These are phyloP conservation scores for Gossypioides kirkii DNA, from an alignment of 345 rosid genomes.

Conservation along the genomic window DNA sequence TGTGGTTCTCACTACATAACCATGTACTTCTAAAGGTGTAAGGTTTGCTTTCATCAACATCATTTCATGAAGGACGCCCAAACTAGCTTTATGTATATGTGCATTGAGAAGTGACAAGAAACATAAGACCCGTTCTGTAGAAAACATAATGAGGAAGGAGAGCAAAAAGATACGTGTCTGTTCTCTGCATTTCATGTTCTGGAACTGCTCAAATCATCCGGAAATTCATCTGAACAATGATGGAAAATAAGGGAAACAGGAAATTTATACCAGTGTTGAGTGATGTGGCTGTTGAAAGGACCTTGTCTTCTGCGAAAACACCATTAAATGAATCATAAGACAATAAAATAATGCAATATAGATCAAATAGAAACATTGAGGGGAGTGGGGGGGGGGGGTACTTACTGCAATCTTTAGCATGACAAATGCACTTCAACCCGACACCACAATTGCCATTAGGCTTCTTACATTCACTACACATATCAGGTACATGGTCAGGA, in stretches of 20 bases:
- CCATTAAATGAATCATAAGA: background rate
- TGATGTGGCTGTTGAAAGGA: constrained; percentile 26
- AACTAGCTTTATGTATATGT: background rate
- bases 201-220: background rate
- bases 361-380: background rate
- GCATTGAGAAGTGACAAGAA: background rate
- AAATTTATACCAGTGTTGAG: background rate
- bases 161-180: background rate
- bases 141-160: background rate
- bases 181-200: background rate
- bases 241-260: constrained; percentile 18
- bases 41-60: background rate
- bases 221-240: constrained; percentile 5
- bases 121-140: background rate
- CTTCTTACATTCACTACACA: constrained; percentile 51
- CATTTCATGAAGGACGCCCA: background rate
- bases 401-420: constrained; percentile 65
- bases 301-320: constrained; percentile 41
- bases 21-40: background rate
- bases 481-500: constrained; percentile 51
- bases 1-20: background rate
- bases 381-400: background rate
- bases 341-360: background rate
- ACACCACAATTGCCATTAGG: constrained; percentile 61
- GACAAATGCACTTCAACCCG: constrained; percentile 62